Conservation (phyloP, 2,329 filamentous ascomycete genomes). For the Aspergillus terreus region DNA sequence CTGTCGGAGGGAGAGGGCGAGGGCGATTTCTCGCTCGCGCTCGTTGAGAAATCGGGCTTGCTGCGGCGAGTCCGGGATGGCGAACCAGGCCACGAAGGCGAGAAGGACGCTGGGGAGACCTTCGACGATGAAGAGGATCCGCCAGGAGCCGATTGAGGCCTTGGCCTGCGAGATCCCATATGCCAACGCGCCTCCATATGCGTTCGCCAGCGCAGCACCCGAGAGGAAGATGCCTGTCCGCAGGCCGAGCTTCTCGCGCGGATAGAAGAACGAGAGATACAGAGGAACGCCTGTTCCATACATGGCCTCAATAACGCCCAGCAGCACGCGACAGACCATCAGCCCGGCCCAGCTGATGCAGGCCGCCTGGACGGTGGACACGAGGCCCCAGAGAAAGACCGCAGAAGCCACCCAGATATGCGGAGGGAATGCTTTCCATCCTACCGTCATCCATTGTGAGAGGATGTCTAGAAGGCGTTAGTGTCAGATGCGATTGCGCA, state of each 20-base stretch:
- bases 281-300: conserved; percentile 14
- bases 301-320: conserved; percentile 15
- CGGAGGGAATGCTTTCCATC: conserved; percentile 25
- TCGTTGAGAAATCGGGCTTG: conserved; percentile 37
- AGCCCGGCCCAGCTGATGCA: conserved; percentile 19
- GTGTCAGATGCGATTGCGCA: background rate
- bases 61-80: conserved; percentile 40
- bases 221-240: conserved; percentile 45
- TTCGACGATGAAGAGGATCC: conserved; percentile 47
- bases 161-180: conserved; percentile 30
- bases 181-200: conserved; percentile 36
- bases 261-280: conserved; percentile 47
- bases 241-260: conserved; percentile 45
- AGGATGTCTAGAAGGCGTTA: background rate
- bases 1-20: conserved; percentile 18
- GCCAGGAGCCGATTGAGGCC: conserved; percentile 25
- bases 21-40: conserved; percentile 33
- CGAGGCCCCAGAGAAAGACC: conserved; percentile 22
- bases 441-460: conserved; percentile 7
- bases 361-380: conserved; percentile 22
- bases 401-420: conserved; percentile 21
- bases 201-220: conserved; percentile 33
- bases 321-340: conserved; percentile 20
- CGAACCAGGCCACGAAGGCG: conserved; percentile 36
- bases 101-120: conserved; percentile 40